Conservation (phyloP, 2,329 filamentous ascomycete species). For the Ophiobolus disseminans region DNA sequence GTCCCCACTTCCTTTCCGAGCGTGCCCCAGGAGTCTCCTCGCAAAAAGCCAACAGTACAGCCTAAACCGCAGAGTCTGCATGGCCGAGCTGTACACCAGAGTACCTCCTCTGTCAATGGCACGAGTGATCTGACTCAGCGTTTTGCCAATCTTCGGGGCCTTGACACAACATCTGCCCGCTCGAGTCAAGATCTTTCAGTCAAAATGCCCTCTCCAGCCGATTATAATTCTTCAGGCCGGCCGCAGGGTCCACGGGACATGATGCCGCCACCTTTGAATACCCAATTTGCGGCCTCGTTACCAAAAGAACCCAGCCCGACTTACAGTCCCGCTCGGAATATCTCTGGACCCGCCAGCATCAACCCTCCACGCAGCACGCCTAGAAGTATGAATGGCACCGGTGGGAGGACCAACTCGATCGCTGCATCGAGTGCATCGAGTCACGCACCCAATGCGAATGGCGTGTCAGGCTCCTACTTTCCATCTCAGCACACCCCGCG, state of each 20-base stretch:
- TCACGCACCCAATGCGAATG: conserved; percentile 47
- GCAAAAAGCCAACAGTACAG: conserved; percentile 56
- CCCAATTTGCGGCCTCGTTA: conserved; percentile 61
- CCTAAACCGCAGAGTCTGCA: conserved; percentile 74
- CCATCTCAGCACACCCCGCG: conserved; percentile 33
- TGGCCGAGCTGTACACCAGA: conserved; percentile 63
- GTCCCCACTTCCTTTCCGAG: conserved; percentile 30
- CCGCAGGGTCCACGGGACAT: conserved; percentile 62
- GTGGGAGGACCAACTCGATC: conserved; percentile 63
- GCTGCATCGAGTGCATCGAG: conserved; percentile 48
- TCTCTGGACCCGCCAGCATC: conserved; percentile 69
- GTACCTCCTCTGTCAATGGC: conserved; percentile 28
- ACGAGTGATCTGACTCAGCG: conserved; percentile 45
- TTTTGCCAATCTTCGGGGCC: conserved; percentile 46
- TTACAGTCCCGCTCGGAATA: conserved; percentile 79
- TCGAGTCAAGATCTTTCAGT: conserved; percentile 42
- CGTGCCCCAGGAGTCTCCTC: conserved; percentile 27
- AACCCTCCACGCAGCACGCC: conserved; percentile 70
- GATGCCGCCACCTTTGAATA: conserved; percentile 58
- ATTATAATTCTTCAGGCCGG: conserved; percentile 42
- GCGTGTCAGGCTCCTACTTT: conserved; percentile 53
- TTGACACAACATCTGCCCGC: conserved; percentile 30
- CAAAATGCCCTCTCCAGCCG: conserved; percentile 52
- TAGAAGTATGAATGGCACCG: conserved; percentile 65
- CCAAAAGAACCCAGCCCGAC: conserved; percentile 77